Percentiles rank a stretch among this genome's conserved stretches.
These are phyloP conservation scores for Scheffersomyces ergatensis DNA, from an alignment of 805 yeast species.

Conservation along the genomic window DNA sequence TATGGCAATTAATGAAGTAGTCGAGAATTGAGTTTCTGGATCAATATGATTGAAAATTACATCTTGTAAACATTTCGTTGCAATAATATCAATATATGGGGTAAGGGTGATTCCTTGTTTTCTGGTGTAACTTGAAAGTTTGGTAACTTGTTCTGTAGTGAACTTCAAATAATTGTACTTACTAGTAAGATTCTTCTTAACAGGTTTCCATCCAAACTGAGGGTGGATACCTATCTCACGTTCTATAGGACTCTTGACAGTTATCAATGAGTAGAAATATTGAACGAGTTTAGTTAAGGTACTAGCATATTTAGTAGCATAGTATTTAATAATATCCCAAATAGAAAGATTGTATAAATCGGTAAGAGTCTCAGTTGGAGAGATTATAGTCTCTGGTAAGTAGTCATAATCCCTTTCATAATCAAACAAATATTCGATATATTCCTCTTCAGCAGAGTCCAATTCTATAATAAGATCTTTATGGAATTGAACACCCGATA, in stretches of 20 bases:
- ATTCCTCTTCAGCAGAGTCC: slow-evolving; percentile 5
- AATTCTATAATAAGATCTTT: slow-evolving; percentile 16
- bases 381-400: slow-evolving; percentile 6
- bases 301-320: slow-evolving; percentile 1
- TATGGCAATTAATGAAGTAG: slow-evolving; percentile 12
- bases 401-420: slow-evolving; percentile 6
- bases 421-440: slow-evolving; percentile 5
- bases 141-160: slow-evolving; percentile 7
- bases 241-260: background rate
- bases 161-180: slow-evolving; percentile 12
- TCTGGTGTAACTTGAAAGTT: slow-evolving; percentile 13
- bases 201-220: slow-evolving; percentile 6
- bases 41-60: slow-evolving; percentile 9
- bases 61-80: slow-evolving; percentile 14
- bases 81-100: slow-evolving; percentile 16
- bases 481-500: slow-evolving; percentile 27
- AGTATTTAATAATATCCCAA: slow-evolving; percentile 2
- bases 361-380: slow-evolving; percentile 6
- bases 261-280: background rate
- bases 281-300: background rate
- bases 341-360: slow-evolving; percentile 9
- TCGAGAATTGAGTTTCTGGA: slow-evolving; percentile 4
- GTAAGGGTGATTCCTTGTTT: slow-evolving; percentile 18
- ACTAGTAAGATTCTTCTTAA: slow-evolving; percentile 7
- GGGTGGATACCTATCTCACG: slow-evolving; percentile 7